A percentile compares a stretch with the other conserved stretches of the same genome.
Evolutionary conservation across 208 protist genomes (phyloP).

Genomic region (Leishmania tarentolae): DNA sequence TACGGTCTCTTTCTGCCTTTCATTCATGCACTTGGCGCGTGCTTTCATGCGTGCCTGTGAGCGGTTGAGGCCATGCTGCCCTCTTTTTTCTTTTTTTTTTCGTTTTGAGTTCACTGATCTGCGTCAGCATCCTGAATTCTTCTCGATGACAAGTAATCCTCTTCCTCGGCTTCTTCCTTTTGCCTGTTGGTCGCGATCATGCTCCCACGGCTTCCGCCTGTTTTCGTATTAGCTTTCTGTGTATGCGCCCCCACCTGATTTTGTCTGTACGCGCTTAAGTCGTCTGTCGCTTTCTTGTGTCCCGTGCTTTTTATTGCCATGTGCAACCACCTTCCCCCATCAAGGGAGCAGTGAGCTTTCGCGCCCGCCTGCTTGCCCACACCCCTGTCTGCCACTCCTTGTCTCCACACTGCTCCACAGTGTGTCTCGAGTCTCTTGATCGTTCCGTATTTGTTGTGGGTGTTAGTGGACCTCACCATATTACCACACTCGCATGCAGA

Average conservation of each 20-base stretch:
- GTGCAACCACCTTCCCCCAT: background rate
- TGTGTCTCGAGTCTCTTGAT: background rate
- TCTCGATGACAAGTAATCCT: too few relatives aligned
- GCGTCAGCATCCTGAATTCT: too few relatives aligned
- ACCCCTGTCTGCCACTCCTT: background rate
- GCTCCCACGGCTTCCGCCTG: background rate
- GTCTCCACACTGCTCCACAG: background rate
- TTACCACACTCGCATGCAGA: background rate
- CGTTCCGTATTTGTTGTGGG: background rate
- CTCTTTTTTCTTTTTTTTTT: too few relatives aligned
- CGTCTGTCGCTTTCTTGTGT: background rate
- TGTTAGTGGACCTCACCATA: too few relatives aligned
- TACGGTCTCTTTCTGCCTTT: background rate
- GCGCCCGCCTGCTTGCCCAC: background rate
- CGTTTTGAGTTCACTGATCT: too few relatives aligned
- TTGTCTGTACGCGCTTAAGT: background rate
- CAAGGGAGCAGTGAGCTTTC: background rate
- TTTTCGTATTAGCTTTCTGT: background rate
- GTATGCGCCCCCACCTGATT: background rate
- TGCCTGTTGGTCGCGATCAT: background rate
- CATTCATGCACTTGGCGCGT: too few relatives aligned
- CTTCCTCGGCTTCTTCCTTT: background rate
- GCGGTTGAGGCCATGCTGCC: too few relatives aligned
- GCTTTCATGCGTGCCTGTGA: too few relatives aligned
- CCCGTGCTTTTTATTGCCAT: background rate